Evolutionary conservation across 331 rosid genomes (phyloP), one percentile per base, ranked within the genome.

Genomic region (Stylosanthes scabra): DNA sequence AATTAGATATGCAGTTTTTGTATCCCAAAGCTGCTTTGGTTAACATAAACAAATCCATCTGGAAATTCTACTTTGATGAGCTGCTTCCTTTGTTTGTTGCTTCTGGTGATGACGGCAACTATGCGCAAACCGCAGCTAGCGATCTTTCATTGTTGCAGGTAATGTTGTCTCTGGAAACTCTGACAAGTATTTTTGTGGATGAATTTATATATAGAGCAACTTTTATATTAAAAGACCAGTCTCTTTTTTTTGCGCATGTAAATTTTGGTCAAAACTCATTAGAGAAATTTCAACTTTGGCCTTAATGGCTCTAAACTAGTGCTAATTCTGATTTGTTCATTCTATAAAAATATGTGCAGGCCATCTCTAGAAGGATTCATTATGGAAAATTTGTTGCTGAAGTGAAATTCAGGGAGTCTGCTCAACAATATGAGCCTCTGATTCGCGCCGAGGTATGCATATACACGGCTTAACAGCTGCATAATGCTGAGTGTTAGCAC

Each of bases 111-210:
- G 97, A 95, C 74, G 99, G 97, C 47, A 90, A 89, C 71, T 92
- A 95, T 76, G 99, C 91, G 4, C 77, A 86, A 75, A 86, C 99
- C 45, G 99, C 98, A 37, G 92, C 94, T 25, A 81, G 79, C 64
- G 99, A 95, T 86, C 98, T 95, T 61, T 80, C 82, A n/a, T 85
- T 96, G 68, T 87, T 95, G 74, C 98, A 95, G 97, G 99, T 90
- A 73, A 76, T 34, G 9, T 75, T 44, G 15, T 63, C 34, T 44
- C 20, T 7, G 10, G 8, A 31, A 50, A 68, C 58, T 61, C 44
- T 58, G 55, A n/a, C n/a, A n/a, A n/a, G 13, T 46, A 66, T 69
- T 68, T 68, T 46, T 10, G 29, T 44, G 31, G 47, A 55, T 68
- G 57, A 68, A 49, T 57, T 75, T 28, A 58, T 40, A 50, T 40